phyloP scores from a whole-genome alignment of 2,329 filamentous ascomycete species.

The Aureobasidium vineae region DNA sequence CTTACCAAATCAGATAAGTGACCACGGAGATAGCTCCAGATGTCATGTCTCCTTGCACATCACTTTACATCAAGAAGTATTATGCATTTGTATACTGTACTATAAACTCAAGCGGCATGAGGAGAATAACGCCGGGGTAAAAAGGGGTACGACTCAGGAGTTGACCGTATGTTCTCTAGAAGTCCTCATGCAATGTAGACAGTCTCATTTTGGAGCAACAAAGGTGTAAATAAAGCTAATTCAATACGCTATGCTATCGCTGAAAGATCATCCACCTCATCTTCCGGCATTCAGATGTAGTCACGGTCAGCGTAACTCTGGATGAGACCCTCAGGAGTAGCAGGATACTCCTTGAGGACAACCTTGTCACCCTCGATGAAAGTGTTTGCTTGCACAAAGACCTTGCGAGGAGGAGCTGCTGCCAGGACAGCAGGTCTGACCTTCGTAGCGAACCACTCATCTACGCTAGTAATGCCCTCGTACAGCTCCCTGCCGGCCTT shows the following conservation, averaged over 20 bases:
- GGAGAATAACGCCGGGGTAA: too few species aligned
- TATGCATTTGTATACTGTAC: too few species aligned
- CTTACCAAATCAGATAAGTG: too few species aligned
- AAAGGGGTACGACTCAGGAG: too few species aligned
- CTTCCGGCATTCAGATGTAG: constrained; percentile 35
- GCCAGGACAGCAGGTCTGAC: constrained; percentile 72
- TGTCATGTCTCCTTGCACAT: background rate
- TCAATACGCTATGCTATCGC: background rate
- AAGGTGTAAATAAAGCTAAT: background rate
- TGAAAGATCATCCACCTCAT: too few species aligned
- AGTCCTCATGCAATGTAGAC: too few species aligned
- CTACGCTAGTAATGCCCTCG: constrained; percentile 77
- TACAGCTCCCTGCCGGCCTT: constrained; percentile 76
- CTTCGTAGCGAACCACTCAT: constrained; percentile 79
- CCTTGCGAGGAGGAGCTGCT: constrained; percentile 80
- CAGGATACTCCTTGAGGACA: constrained; percentile 79
- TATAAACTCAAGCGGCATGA: too few species aligned
- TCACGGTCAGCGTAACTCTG: constrained; percentile 60
- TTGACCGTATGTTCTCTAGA: too few species aligned
- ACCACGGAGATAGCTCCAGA: too few species aligned
- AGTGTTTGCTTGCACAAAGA: constrained; percentile 94
- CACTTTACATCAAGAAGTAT: too few species aligned
- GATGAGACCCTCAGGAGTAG: constrained; percentile 75
- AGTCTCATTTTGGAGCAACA: too few species aligned
- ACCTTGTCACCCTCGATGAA: constrained; percentile 66